A percentile compares a stretch with the other conserved stretches of the same genome.
Conservation (phyloP, 208 protist species). For the Trypanosoma conorhini region DNA sequence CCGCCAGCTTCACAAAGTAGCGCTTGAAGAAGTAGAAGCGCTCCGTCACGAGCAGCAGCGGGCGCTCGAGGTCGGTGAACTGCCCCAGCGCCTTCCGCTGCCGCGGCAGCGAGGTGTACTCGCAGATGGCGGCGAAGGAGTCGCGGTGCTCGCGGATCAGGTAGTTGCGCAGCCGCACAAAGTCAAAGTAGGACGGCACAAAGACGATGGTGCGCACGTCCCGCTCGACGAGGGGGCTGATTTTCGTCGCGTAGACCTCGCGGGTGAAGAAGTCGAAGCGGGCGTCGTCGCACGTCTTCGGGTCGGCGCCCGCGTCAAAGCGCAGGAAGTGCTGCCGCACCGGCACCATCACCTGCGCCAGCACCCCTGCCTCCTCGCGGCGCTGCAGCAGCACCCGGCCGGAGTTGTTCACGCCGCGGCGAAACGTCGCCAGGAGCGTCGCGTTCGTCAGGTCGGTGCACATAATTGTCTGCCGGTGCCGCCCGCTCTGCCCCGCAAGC, state of each 20-base stretch:
- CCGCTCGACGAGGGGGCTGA: slow-evolving; percentile 70
- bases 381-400: slow-evolving; percentile 70
- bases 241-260: slow-evolving; percentile 73
- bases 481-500: slow-evolving; percentile 71
- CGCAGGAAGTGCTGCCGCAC: slow-evolving; percentile 94
- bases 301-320: slow-evolving; percentile 53
- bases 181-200: slow-evolving; percentile 97
- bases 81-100: slow-evolving; percentile 81
- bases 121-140: slow-evolving; percentile 83
- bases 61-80: slow-evolving; percentile 82
- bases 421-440: slow-evolving; percentile 90
- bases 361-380: slow-evolving; percentile 47
- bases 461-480: slow-evolving; percentile 95
- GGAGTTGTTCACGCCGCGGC: slow-evolving; percentile 68
- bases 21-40: slow-evolving; percentile 97
- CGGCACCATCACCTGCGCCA: slow-evolving; percentile 62
- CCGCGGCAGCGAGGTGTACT: slow-evolving; percentile 91
- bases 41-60: slow-evolving; percentile 95
- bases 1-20: slow-evolving; percentile 92
- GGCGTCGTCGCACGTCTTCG: slow-evolving; percentile 72
- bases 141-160: slow-evolving; percentile 92
- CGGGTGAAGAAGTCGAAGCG: slow-evolving; percentile 94
- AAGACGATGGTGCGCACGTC: slow-evolving; percentile 90
- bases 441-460: slow-evolving; percentile 72
- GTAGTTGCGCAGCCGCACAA: slow-evolving; percentile 95